Evolutionary conservation across 2,329 filamentous ascomycete species (phyloP), one percentile per base, ranked within the genome.

Genomic region (Aspergillus fischeri): DNA sequence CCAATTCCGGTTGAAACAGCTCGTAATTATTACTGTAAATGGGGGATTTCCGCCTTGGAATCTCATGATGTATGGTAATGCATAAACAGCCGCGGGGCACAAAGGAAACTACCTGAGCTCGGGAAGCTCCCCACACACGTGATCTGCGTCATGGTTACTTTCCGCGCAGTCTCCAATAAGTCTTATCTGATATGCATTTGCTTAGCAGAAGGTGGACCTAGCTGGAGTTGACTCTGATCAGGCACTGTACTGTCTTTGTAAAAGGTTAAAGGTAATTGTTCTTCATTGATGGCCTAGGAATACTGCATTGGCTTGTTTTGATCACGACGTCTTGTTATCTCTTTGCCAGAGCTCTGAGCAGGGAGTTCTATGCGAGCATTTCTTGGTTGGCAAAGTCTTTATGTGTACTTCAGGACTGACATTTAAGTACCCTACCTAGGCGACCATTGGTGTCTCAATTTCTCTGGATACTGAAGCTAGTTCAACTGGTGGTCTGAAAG

Each of bases 41-140:
- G 53, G 56, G 57, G 53, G 45, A 41, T 21, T 35, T 28, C 41
- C 49, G 28, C 20, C 48, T 32, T 41, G 54, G 49, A 58, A 54
- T 54, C 52, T 53, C 5, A 25, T 10, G 20, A 47, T 17, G 32
- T 9, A 20, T 21, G 6, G 53, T 59, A 66, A 60, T 58, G 54
- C 55, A 8, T 32, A 48, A 28, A 60, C 59, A 52, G 25, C 14
- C 20, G 57, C 56, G 62, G 60, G 61, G 63, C 53, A 65, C 29
- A 49, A 55, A 35, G 32, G 32, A 35, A 35, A 35, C 10, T 32
- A 11, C 10, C 29, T 14, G 14, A 38, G 32, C 2, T 38, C 10
- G 27, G 57, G 47, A 53, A 56, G 41, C 60, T 65, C 66, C 63
- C 66, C 66, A 63, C 65, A 66, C 65, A 67, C 66, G 65, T 67